These are phyloP conservation scores for Nothopassalora personata DNA, from an alignment of 2,329 filamentous ascomycete genomes.

Conservation along the genomic window DNA sequence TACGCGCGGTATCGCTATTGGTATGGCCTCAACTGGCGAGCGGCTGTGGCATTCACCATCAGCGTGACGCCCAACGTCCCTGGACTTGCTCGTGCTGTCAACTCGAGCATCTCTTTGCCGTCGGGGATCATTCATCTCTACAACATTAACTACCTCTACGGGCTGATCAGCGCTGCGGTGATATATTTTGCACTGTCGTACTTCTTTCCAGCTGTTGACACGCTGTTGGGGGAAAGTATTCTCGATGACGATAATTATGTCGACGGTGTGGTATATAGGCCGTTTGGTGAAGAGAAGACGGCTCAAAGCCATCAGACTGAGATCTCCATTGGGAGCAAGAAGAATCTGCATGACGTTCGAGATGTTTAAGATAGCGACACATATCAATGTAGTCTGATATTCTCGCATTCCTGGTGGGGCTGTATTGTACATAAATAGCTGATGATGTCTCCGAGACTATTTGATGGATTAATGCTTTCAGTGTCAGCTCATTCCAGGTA, in stretches of 20 bases:
- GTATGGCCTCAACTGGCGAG: constrained; percentile 55
- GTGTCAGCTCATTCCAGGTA: constrained; percentile 3
- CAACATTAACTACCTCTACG: constrained; percentile 61
- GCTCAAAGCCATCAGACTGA: constrained; percentile 9
- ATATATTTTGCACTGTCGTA: constrained; percentile 51
- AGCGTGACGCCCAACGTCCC: constrained; percentile 54
- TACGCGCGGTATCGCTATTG: constrained; percentile 48
- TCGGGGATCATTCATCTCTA: constrained; percentile 52
- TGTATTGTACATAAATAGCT: neutral
- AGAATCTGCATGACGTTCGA: constrained; percentile 3
- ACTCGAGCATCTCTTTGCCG: constrained; percentile 37
- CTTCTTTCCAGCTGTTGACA: constrained; percentile 47
- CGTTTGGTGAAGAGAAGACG: constrained; percentile 4
- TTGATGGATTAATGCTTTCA: neutral
- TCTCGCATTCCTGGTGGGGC: neutral
- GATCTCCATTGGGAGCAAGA: constrained; percentile 7
- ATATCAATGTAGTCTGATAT: neutral
- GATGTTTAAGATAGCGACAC: constrained; percentile 4
- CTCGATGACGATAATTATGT: constrained; percentile 19
- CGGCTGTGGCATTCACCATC: constrained; percentile 52
- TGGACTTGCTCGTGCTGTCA: constrained; percentile 45
- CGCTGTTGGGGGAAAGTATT: constrained; percentile 38
- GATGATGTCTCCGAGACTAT: neutral
- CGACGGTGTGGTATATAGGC: constrained; percentile 18
- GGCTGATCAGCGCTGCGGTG: constrained; percentile 51